These are phyloP conservation scores for Lolium multiflorum DNA, from an alignment of 176 grass and related monocot species.

Conservation along the genomic window DNA sequence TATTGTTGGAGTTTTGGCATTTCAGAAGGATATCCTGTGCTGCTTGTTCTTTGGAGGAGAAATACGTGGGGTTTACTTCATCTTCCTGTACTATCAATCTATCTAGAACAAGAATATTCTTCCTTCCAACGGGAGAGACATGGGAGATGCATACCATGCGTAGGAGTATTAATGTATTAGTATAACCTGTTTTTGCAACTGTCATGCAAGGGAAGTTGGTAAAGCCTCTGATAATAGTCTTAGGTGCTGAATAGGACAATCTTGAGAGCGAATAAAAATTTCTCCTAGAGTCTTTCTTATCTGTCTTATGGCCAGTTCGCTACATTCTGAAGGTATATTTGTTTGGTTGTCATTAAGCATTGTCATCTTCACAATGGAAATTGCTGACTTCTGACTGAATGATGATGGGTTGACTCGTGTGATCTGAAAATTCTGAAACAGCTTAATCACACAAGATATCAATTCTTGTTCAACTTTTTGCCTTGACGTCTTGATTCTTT, in stretches of 20 bases:
- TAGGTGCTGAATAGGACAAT: neutral
- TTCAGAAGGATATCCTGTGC: slow-evolving; percentile 19
- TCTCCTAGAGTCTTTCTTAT: neutral
- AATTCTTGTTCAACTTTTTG: neutral
- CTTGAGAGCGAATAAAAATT: neutral
- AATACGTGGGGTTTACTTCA: neutral
- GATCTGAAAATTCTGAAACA: slow-evolving; percentile 8
- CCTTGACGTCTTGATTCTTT: neutral
- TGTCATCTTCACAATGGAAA: neutral
- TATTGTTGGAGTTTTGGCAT: neutral
- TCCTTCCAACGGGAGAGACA: neutral
- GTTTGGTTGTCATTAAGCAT: neutral
- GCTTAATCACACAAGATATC: neutral
- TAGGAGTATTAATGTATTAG: neutral
- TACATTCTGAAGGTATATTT: neutral
- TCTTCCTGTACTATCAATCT: neutral
- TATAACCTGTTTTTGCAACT: neutral
- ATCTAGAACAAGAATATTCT: slow-evolving; percentile 12
- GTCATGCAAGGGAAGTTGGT: neutral
- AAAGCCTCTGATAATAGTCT: slow-evolving; percentile 9
- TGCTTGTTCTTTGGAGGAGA: neutral
- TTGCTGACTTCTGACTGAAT: neutral
- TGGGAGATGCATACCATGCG: neutral
- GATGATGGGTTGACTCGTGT: neutral
- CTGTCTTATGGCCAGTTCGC: neutral